These are phyloP conservation scores for Botrytis galanthina DNA, from an alignment of 2,329 filamentous ascomycete species.

Conservation along the genomic window DNA sequence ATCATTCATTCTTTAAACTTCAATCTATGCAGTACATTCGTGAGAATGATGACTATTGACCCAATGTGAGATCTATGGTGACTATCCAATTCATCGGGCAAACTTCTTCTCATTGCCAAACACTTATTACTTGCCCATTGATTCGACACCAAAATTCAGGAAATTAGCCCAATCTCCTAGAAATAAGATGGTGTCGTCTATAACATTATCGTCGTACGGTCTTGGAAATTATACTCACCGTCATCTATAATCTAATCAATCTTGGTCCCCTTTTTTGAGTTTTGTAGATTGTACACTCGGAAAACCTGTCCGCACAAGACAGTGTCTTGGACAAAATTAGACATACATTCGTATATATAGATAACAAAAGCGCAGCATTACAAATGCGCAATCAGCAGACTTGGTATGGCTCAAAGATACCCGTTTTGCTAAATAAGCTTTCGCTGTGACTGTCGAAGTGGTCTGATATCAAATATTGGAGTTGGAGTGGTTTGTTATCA, in stretches of 20 bases:
- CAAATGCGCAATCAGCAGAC: not conserved
- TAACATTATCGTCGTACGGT: not conserved
- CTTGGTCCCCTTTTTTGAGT: not conserved
- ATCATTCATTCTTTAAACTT: not conserved
- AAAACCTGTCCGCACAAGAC: not conserved
- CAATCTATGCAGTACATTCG: not conserved
- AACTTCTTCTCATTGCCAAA: not conserved
- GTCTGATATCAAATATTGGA: not conserved
- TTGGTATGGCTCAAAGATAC: not conserved
- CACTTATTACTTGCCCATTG: not conserved
- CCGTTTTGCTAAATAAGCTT: not conserved
- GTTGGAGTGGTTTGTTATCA: not conserved
- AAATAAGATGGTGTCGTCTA: not conserved
- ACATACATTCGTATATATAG: not conserved
- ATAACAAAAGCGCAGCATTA: not conserved
- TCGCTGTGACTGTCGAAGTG: not conserved
- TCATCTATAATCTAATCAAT: not conserved
- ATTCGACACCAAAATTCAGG: too few relatives aligned
- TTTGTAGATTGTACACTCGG: not conserved
- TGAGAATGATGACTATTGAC: not conserved
- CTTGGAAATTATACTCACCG: not conserved
- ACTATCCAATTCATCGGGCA: not conserved
- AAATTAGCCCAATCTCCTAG: conserved; percentile 2
- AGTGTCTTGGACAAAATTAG: conserved; percentile 6
- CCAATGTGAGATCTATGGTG: not conserved